Conservation (phyloP, 139 green algal genomes). For the Trebouxia sp. region DNA sequence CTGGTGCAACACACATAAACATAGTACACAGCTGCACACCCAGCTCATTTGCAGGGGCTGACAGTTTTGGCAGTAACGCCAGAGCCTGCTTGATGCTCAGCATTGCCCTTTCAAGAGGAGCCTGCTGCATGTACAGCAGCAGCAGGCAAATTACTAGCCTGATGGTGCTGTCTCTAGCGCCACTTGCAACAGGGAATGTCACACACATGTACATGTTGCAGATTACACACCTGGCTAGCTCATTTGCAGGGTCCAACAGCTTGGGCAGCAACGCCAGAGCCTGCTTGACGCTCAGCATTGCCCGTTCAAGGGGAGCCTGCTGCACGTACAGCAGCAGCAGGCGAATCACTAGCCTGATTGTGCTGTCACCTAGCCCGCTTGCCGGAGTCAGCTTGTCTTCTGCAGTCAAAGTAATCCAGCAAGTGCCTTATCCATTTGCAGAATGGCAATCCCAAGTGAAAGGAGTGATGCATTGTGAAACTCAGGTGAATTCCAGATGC, state of each 20-base stretch:
- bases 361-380: neutral
- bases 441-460: too few relatives aligned
- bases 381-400: neutral
- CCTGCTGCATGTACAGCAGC: slow-evolving; percentile 33
- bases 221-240: neutral
- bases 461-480: neutral
- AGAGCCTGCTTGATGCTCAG: neutral
- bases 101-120: neutral
- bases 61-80: slow-evolving; percentile 20
- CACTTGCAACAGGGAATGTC: too few relatives aligned
- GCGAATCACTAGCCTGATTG: slow-evolving; percentile 22
- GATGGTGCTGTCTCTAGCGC: neutral
- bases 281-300: neutral
- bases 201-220: too few relatives aligned
- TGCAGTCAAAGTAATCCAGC: neutral
- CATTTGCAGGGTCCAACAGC: neutral
- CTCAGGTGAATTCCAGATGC: too few relatives aligned
- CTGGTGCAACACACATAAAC: too few relatives aligned
- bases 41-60: neutral
- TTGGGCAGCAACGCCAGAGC: slow-evolving; percentile 16
- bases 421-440: too few relatives aligned
- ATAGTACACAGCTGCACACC: neutral
- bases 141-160: slow-evolving; percentile 33
- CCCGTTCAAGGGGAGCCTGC: neutral
- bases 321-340: slow-evolving; percentile 37